Base-by-base conservation (phyloP, 2,329 filamentous ascomycete genomes). In the Monosporascus sp. region DNA sequence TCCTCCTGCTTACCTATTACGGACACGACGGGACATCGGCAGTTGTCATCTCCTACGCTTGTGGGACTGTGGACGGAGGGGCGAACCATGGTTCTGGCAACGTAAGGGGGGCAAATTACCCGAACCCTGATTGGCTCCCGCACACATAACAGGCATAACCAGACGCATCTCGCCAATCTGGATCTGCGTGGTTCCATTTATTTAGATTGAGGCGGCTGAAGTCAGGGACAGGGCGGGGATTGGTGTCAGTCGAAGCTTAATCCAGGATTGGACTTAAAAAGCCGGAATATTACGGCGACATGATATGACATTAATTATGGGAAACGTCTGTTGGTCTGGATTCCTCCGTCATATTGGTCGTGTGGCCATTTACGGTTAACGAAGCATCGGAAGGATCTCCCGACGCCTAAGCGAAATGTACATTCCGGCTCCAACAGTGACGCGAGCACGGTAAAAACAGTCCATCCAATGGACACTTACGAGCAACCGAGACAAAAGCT, bases 21-120 rank as follows among this genome's bases (percentile, higher is more conserved):
- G 22, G 55, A 50, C 52, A 52, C 43, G 47, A 49, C 37, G 22
- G 22, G 40, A 35, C 31, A 45, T 55, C 58, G 58, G 58, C 56
- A 60, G 58, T 58, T 60, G 58, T 55, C 35, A 19, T 53, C 53
- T 50, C 26, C 40, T 44, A 27, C 55, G 26, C 16, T 35, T 17
- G 49, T 52, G 54, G 54, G 56, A 35, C 31, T 47, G 27, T 54
- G 27, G 27, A 46, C 27, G 38, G 31, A 35, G 31, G 45, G 52
- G 56, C 58, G 56, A 60, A 60, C 58, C 58, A 60, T 48, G 52
- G 50, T 56, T 58, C 27, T 31, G 58, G 51, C 55, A 58, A 58
- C 58, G 52, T 48, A 50, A 52, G 48, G 48, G 45, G 41, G 37
- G 48, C 40, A 58, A 49, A 58, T 56, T 60, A 58, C 52, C 58